These are phyloP conservation scores for Pichia heedii DNA, from an alignment of 805 yeast genomes.

Conservation along the genomic window DNA sequence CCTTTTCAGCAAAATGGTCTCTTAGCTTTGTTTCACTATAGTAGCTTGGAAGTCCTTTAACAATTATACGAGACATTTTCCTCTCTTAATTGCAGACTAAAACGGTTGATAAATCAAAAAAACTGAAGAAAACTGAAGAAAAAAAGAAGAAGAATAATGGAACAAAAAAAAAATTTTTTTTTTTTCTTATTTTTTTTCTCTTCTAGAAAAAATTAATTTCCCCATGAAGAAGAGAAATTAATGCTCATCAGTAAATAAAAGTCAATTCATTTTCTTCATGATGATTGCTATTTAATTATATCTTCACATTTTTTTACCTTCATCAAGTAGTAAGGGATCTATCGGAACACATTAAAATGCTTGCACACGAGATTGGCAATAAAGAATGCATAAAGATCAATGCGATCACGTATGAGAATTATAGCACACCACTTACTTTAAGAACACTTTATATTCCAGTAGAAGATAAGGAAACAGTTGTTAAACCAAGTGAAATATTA, in stretches of 20 bases:
- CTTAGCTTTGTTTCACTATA: conserved; percentile 64
- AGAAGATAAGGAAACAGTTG: conserved; percentile 1
- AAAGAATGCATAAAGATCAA: conserved; percentile 2
- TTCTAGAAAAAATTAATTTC: neutral
- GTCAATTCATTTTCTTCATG: no score
- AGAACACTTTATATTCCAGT: conserved; percentile 9
- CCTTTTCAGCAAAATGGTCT: conserved; percentile 49
- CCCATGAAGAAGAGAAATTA: no score
- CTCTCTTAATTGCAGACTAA: neutral
- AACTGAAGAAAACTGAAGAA: neutral
- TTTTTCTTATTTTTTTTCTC: no score
- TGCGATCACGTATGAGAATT: conserved; percentile 12
- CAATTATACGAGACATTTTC: conserved; percentile 78
- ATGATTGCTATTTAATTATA: no score
- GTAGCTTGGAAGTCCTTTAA: conserved; percentile 79
- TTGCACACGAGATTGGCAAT: neutral
- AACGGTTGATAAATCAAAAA: neutral
- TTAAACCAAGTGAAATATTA: conserved; percentile 12
- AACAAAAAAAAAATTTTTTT: no score
- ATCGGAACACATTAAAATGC: neutral
- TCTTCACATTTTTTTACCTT: no score
- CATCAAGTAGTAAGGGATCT: no score
- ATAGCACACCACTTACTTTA: conserved; percentile 6
- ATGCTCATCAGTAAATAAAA: no score
- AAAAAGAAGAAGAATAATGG: neutral